phyloP scores from a whole-genome alignment of 192 early-diverging fungal genomes.

The Linnemannia hyalina region DNA sequence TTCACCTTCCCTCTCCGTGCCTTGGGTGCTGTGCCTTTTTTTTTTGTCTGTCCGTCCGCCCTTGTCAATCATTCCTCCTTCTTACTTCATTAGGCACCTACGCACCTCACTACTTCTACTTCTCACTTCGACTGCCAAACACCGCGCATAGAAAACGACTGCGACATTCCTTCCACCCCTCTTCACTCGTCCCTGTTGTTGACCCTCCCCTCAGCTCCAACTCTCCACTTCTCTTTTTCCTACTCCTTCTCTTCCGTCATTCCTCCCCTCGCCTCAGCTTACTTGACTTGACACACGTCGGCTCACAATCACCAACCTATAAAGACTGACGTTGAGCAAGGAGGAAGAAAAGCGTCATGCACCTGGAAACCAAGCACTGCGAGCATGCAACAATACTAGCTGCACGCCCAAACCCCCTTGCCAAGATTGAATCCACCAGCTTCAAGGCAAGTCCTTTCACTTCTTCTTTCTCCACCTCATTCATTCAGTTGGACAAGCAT shows the following conservation, averaged over 20 bases:
- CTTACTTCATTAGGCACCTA: neutral
- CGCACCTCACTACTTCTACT: neutral
- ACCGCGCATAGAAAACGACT: neutral
- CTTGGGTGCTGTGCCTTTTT: slow-evolving; percentile 2
- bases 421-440: slow-evolving; percentile 49
- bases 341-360: neutral
- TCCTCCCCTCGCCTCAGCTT: neutral
- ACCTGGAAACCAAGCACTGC: slow-evolving; percentile 15
- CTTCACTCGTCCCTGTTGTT: too few species aligned
- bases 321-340: too few species aligned
- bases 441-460: slow-evolving; percentile 42
- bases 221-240: neutral
- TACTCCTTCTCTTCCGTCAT: neutral
- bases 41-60: neutral
- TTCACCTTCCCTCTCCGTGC: neutral
- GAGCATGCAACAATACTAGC: slow-evolving; percentile 47
- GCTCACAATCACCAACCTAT: neutral
- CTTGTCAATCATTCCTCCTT: neutral
- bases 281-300: neutral
- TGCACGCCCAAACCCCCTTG: slow-evolving; percentile 33
- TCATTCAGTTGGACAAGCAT: neutral
- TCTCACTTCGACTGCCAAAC: too few species aligned
- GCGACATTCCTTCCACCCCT: neutral
- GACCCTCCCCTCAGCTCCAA: too few species aligned
- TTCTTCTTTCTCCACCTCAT: neutral